phyloP scores from a whole-genome alignment of 352 stramenopile genomes.

The Globisporangium recalcitrans region DNA sequence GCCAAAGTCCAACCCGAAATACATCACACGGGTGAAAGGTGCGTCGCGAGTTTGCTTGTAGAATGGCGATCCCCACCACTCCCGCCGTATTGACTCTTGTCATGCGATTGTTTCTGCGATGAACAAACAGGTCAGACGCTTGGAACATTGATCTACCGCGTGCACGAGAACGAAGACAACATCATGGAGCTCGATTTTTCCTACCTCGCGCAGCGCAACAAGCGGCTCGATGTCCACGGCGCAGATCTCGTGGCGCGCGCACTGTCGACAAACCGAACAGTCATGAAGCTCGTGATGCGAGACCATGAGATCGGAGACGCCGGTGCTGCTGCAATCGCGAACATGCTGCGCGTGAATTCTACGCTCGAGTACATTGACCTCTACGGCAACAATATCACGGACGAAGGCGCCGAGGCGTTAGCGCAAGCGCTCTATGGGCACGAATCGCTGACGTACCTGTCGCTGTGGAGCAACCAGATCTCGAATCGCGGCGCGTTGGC shows the following conservation, averaged over 20 bases:
- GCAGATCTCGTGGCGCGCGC: constrained; percentile 61
- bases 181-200: constrained; percentile 71
- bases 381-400: constrained; percentile 38
- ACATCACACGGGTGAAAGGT: constrained; percentile 22
- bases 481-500: constrained; percentile 39
- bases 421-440: constrained; percentile 45
- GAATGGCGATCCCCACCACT: not conserved
- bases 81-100: constrained; percentile 6
- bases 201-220: constrained; percentile 46
- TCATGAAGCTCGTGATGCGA: constrained; percentile 55
- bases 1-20: constrained; percentile 16
- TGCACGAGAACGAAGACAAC: constrained; percentile 58
- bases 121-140: constrained; percentile 49
- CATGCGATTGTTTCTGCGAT: not conserved
- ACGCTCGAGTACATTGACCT: constrained; percentile 65
- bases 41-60: not conserved
- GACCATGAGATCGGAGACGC: constrained; percentile 68
- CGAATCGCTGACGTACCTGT: constrained; percentile 46
- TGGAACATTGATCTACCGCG: constrained; percentile 39
- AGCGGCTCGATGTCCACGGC: constrained; percentile 42
- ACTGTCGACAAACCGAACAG: constrained; percentile 52
- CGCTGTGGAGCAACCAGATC: constrained; percentile 60
- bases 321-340: constrained; percentile 52
- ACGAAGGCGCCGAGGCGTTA: constrained; percentile 38
- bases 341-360: constrained; percentile 66